These are phyloP conservation scores for Chimonanthus salicifolius DNA, from an alignment of 164 flowering plant species.

Conservation along the genomic window DNA sequence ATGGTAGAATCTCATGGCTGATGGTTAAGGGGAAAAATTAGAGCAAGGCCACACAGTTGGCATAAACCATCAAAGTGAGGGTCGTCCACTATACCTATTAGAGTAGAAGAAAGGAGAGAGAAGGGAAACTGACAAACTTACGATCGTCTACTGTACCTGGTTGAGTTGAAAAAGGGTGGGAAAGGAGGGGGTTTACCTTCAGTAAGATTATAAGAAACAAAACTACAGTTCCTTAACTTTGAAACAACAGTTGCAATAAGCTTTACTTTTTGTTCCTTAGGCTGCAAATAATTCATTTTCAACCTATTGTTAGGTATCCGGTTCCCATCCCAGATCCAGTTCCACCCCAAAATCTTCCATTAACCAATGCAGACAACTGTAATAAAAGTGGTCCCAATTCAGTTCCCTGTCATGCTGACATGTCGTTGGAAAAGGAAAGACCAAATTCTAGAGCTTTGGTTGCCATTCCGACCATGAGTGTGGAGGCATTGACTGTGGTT, in stretches of 20 bases:
- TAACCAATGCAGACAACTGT: slow-evolving; percentile 28
- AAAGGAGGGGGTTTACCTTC: no score
- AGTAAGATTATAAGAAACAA: no score
- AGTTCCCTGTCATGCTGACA: slow-evolving; percentile 51
- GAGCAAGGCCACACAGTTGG: background rate
- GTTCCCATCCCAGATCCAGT: slow-evolving; percentile 23
- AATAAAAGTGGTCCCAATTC: slow-evolving; percentile 69
- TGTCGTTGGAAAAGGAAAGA: slow-evolving; percentile 36
- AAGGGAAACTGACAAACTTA: no score
- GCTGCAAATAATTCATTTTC: background rate
- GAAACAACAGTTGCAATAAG: background rate
- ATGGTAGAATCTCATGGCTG: no score
- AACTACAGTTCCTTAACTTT: background rate
- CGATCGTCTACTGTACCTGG: no score
- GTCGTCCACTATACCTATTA: no score
- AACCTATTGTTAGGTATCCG: slow-evolving; percentile 39
- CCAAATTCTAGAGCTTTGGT: slow-evolving; percentile 64
- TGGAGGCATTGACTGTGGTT: slow-evolving; percentile 55
- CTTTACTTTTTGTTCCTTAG: background rate
- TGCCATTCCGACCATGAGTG: slow-evolving; percentile 44
- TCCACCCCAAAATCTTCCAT: slow-evolving; percentile 28
- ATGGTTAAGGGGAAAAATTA: no score
- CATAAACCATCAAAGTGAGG: no score
- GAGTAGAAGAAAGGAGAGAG: no score
- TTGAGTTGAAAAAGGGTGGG: no score